A percentile compares a stretch with the other conserved stretches of the same genome.
These are phyloP conservation scores for Leccinum olivaceopallidum DNA, from an alignment of 768 basidiomycete genomes.

Conservation along the genomic window DNA sequence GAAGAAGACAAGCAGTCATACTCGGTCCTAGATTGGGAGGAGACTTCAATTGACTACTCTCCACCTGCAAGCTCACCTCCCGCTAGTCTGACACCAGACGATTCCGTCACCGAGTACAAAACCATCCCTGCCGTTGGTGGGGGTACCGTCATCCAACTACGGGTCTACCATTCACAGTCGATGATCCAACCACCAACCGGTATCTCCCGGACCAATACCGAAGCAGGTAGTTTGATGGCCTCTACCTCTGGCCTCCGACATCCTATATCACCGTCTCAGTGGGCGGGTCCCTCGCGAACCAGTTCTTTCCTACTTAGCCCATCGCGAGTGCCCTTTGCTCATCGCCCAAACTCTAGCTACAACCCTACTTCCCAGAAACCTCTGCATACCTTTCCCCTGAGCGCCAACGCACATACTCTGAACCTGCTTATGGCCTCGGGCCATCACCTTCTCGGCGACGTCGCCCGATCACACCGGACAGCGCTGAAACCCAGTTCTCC, in stretches of 20 bases:
- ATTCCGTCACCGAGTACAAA: constrained; percentile 68
- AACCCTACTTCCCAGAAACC: constrained; percentile 12
- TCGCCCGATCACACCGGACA: constrained; percentile 50
- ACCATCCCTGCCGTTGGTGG: constrained; percentile 92
- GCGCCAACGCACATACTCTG: constrained; percentile 16
- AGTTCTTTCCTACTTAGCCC: constrained; percentile 6
- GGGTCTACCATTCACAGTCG: constrained; percentile 84
- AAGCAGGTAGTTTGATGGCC: constrained; percentile 58
- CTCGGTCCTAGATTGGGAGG: constrained; percentile 73
- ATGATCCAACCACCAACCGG: constrained; percentile 53
- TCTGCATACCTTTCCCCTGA: constrained; percentile 1
- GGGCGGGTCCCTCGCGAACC: constrained; percentile 33
- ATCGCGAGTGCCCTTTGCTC: constrained; percentile 11
- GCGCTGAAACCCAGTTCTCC: constrained; percentile 50
- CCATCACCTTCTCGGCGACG: constrained; percentile 28
- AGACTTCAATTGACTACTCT: constrained; percentile 47
- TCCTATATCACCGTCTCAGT: constrained; percentile 9
- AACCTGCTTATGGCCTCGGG: constrained; percentile 21
- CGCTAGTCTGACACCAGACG: constrained; percentile 43
- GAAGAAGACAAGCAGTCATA: constrained; percentile 44
- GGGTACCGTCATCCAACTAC: constrained; percentile 81
- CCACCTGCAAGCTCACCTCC: constrained; percentile 48
- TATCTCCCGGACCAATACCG: constrained; percentile 13
- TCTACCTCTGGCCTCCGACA: constrained; percentile 4
- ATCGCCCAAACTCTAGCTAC: constrained; percentile 28